A percentile compares a stretch with the other conserved stretches of the same genome.
Evolutionary conservation across 108 stramenopile species (phyloP).

Genomic region (Schizochytrium sp.): DNA sequence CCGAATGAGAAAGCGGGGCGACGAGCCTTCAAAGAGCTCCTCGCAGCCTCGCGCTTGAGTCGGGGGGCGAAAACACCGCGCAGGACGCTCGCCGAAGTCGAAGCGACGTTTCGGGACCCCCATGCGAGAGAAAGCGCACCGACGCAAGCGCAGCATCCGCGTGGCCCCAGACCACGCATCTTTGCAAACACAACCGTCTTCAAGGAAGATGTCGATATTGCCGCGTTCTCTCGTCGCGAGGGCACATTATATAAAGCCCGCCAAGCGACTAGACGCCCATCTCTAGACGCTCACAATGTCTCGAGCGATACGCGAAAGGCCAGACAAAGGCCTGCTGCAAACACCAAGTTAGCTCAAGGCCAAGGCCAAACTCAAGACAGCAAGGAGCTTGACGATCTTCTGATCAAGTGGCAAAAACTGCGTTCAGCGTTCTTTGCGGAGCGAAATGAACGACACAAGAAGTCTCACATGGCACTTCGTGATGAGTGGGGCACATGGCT

Average conservation of each 20-base stretch:
- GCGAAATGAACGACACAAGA: background rate
- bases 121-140: background rate
- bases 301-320: no score
- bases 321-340: no score
- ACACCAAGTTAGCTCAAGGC: no score
- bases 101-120: background rate
- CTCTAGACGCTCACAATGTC: no score
- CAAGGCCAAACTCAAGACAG: no score
- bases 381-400: background rate
- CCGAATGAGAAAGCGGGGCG: no score
- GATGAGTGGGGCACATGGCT: background rate
- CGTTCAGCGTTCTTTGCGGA: background rate
- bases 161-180: background rate
- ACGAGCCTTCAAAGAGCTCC: background rate
- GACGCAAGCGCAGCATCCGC: background rate
- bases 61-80: background rate
- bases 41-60: background rate
- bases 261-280: no score
- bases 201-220: background rate
- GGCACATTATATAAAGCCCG: no score
- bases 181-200: background rate
- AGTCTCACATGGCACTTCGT: background rate
- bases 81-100: background rate
- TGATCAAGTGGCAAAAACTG: background rate
- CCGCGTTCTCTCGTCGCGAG: background rate